Evolutionary conservation across 2,329 filamentous ascomycete species (phyloP).

Genomic region (Hymenoscyphus albidus): DNA sequence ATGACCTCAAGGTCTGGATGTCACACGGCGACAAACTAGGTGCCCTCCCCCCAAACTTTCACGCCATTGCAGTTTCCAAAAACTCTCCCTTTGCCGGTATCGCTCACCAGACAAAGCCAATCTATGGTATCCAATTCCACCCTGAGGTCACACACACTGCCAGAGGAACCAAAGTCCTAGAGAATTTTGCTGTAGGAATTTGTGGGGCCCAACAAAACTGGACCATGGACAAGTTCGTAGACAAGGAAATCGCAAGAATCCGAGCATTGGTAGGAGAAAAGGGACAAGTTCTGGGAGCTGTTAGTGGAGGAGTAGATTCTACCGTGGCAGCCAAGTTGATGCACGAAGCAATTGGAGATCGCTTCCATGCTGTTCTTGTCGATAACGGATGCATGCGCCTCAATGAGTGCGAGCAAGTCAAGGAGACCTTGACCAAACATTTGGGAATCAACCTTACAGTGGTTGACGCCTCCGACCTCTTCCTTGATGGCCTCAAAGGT

Average conservation of each 20-base stretch:
- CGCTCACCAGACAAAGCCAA: conserved; percentile 64
- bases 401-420: conserved; percentile 78
- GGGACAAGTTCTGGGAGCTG: conserved; percentile 75
- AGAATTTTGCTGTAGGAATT: conserved; percentile 82
- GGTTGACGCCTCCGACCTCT: conserved; percentile 72
- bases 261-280: conserved; percentile 74
- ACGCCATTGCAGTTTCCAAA: conserved; percentile 66
- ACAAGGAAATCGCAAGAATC: conserved; percentile 77
- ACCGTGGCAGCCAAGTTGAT: conserved; percentile 85
- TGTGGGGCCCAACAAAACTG: conserved; percentile 74
- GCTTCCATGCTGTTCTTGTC: conserved; percentile 77
- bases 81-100: conserved; percentile 81
- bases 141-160: conserved; percentile 77
- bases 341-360: conserved; percentile 78
- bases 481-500: conserved; percentile 72
- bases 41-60: conserved; percentile 68
- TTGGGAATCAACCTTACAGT: conserved; percentile 89
- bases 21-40: conserved; percentile 84
- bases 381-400: conserved; percentile 83
- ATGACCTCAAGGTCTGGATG: conserved; percentile 75
- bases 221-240: conserved; percentile 81
- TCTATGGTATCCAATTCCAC: conserved; percentile 70
- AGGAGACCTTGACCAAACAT: conserved; percentile 72
- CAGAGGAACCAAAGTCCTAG: conserved; percentile 64
- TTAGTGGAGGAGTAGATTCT: conserved; percentile 81